Conservation (phyloP, 2,329 filamentous ascomycete genomes). For the Acarospora socialis region DNA sequence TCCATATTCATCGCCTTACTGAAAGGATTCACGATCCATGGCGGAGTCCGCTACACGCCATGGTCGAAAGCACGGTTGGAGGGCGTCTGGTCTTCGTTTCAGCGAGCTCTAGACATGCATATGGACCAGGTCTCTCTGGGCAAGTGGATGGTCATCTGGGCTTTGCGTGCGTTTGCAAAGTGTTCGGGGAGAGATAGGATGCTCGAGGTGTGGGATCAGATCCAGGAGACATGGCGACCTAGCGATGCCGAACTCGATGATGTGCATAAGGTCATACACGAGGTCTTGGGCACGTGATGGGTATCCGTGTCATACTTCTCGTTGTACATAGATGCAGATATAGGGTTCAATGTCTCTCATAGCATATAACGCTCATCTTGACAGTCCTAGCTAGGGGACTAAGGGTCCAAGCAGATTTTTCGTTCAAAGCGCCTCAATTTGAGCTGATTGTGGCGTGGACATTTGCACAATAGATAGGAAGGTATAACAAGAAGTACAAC, state of each 20-base stretch:
- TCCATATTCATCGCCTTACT: conserved; percentile 69
- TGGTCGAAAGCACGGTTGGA: conserved; percentile 63
- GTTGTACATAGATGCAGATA: too few relatives aligned
- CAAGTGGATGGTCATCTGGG: conserved; percentile 47
- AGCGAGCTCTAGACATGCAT: conserved; percentile 20
- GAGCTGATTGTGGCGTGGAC: too few relatives aligned
- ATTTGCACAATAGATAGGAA: too few relatives aligned
- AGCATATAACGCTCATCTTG: too few relatives aligned
- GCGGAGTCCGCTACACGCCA: conserved; percentile 46
- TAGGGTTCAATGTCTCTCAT: too few relatives aligned
- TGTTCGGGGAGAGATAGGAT: conserved; percentile 41
- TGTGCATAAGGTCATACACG: too few relatives aligned
- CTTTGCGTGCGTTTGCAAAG: conserved; percentile 48
- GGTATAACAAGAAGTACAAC: too few relatives aligned
- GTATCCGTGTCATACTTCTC: too few relatives aligned
- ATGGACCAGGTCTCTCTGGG: conserved; percentile 38
- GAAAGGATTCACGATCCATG: conserved; percentile 65
- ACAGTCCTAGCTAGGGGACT: too few relatives aligned
- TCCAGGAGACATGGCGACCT: conserved; percentile 20
- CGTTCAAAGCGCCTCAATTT: too few relatives aligned
- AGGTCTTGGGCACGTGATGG: too few relatives aligned
- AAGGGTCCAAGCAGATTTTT: too few relatives aligned
- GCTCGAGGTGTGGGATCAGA: conserved; percentile 39
- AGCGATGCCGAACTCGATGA: conserved; percentile 18
- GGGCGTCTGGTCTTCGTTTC: conserved; percentile 39